Percentiles rank a stretch among this genome's conserved stretches.
phyloP scores from a whole-genome alignment of 23 red algal genomes.

The Chondrus crispus region DNA sequence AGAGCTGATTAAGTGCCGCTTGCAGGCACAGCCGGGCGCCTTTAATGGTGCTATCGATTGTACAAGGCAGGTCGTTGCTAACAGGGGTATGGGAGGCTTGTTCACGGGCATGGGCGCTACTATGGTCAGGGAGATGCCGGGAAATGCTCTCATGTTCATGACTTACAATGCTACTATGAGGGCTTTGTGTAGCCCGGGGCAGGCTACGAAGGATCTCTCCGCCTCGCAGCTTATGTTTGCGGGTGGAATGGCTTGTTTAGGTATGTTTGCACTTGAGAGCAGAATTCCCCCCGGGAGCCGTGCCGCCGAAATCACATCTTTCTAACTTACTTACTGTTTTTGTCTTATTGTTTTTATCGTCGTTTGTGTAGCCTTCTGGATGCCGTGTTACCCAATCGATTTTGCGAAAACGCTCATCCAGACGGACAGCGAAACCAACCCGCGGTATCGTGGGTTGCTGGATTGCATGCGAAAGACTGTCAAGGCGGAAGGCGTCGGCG shows the following conservation, averaged over 20 bases:
- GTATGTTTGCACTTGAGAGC: conserved; percentile 7
- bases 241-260: conserved; percentile 73
- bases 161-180: conserved; percentile 59
- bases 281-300: neutral
- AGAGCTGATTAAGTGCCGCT: conserved; percentile 82
- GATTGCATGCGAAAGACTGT: conserved; percentile 61
- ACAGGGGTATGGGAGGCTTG: conserved; percentile 59
- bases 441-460: conserved; percentile 56
- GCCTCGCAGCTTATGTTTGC: conserved; percentile 46
- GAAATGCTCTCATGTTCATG: conserved; percentile 72
- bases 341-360: neutral
- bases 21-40: conserved; percentile 66
- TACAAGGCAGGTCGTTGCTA: conserved; percentile 61
- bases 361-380: conserved; percentile 36
- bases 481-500: conserved; percentile 57
- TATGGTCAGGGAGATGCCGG: conserved; percentile 71
- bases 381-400: conserved; percentile 74
- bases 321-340: neutral
- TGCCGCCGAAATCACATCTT: neutral
- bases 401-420: conserved; percentile 82
- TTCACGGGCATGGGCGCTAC: conserved; percentile 76
- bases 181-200: neutral
- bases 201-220: conserved; percentile 35
- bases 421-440: conserved; percentile 73
- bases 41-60: conserved; percentile 71